phyloP scores from a whole-genome alignment of 1,139 yeast genomes.

The Blastobotrys illinoisensis region DNA sequence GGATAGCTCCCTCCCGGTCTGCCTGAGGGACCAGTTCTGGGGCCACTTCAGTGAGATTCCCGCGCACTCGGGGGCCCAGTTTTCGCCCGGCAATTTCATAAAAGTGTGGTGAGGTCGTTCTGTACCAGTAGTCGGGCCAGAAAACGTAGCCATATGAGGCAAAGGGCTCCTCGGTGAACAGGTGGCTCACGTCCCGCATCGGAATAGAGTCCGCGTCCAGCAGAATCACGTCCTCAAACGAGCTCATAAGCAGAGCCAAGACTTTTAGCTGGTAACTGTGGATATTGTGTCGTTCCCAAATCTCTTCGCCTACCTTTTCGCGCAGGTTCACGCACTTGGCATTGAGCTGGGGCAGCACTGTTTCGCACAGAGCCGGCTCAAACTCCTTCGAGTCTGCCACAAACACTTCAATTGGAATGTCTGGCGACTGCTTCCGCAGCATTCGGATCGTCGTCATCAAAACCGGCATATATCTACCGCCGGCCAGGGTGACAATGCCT shows the following conservation, averaged over 20 bases:
- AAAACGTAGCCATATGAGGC: slow-evolving; percentile 53
- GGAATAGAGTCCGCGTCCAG: slow-evolving; percentile 77
- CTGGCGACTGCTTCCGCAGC: slow-evolving; percentile 56
- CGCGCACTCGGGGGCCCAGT: slow-evolving; percentile 41
- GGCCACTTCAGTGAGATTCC: slow-evolving; percentile 27
- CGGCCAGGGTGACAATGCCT: slow-evolving; percentile 81
- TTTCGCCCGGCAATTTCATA: slow-evolving; percentile 58
- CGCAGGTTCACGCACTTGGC: slow-evolving; percentile 67
- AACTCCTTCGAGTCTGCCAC: slow-evolving; percentile 67
- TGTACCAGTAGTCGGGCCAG: slow-evolving; percentile 84
- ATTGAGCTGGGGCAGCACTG: slow-evolving; percentile 57
- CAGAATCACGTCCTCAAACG: slow-evolving; percentile 70
- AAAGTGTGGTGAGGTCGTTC: slow-evolving; percentile 63
- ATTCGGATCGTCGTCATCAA: slow-evolving; percentile 61
- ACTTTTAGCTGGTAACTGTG: slow-evolving; percentile 78
- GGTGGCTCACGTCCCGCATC: slow-evolving; percentile 47
- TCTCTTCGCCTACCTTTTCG: slow-evolving; percentile 47
- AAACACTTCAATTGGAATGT: slow-evolving; percentile 70
- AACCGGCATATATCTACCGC: slow-evolving; percentile 72
- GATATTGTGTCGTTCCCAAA: slow-evolving; percentile 44
- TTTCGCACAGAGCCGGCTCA: slow-evolving; percentile 61
- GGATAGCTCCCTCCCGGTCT: slow-evolving; percentile 64
- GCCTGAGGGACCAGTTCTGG: slow-evolving; percentile 49
- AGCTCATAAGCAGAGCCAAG: slow-evolving; percentile 64
- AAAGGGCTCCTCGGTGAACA: slow-evolving; percentile 54